These are phyloP conservation scores for Stagonosporopsis vannaccii DNA, from an alignment of 2,329 filamentous ascomycete species.

Conservation along the genomic window DNA sequence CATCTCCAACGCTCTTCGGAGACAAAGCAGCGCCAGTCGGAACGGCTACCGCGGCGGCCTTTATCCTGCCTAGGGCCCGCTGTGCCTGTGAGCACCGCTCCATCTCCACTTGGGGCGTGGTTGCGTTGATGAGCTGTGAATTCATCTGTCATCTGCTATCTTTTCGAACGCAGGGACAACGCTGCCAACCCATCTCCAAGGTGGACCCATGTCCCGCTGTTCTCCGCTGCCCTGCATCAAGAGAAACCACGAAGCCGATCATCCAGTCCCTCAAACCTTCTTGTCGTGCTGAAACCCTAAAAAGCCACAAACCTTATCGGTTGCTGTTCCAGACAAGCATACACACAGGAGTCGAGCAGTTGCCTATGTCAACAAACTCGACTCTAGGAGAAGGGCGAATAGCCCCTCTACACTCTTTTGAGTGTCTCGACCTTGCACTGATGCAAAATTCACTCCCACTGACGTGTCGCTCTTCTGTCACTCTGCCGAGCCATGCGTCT, in stretches of 20 bases:
- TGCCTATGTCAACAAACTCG: too few relatives aligned
- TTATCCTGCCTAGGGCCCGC: not conserved
- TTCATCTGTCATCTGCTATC: not conserved
- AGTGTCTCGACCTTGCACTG: too few relatives aligned
- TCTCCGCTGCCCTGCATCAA: conserved; percentile 15
- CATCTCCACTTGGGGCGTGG: not conserved
- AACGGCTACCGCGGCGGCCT: conserved; percentile 5
- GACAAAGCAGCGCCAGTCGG: conserved; percentile 9
- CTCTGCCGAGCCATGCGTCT: too few relatives aligned
- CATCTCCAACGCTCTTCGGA: conserved; percentile 6
- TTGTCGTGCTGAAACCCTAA: too few relatives aligned
- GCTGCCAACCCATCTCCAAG: not conserved
- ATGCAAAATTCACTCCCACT: too few relatives aligned
- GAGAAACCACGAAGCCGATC: not conserved
- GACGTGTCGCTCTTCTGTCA: too few relatives aligned
- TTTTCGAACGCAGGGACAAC: not conserved
- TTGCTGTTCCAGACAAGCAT: too few relatives aligned
- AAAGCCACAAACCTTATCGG: too few relatives aligned
- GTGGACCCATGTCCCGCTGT: conserved; percentile 1
- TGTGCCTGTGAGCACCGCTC: not conserved
- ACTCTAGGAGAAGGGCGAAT: too few relatives aligned
- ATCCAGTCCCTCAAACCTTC: too few relatives aligned
- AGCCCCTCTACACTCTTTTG: too few relatives aligned
- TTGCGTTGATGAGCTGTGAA: not conserved
- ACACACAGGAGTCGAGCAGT: too few relatives aligned